A percentile compares a stretch with the other conserved stretches of the same genome.
Evolutionary conservation across 306 rosid genomes (phyloP).

Genomic region (Medicago arabica): DNA sequence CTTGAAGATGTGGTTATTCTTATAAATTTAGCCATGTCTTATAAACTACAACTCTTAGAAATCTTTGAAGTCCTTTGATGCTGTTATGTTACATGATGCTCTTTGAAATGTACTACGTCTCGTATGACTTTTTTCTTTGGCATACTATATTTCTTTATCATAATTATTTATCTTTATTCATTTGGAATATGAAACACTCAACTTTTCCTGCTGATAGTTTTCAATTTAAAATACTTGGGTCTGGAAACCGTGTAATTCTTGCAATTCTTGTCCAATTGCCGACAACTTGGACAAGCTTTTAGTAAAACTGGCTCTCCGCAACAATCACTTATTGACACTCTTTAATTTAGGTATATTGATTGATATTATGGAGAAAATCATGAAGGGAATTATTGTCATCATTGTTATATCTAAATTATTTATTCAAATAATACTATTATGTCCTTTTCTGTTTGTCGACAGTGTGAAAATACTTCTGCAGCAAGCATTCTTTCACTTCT

Average conservation of each 20-base stretch:
- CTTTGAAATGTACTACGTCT: conserved; percentile 8
- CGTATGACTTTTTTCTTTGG: not conserved
- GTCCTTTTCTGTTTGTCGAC: conserved; percentile 23
- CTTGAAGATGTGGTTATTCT: not conserved
- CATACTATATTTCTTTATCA: not conserved
- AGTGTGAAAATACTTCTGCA: conserved; percentile 26
- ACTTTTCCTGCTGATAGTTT: not conserved
- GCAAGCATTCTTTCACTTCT: conserved; percentile 23
- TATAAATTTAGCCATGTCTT: conserved; percentile 4
- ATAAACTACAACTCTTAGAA: conserved; percentile 17
- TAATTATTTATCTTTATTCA: not conserved
- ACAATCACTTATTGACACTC: conserved; percentile 9
- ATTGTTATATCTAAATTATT: conserved; percentile 22
- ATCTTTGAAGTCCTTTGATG: conserved; percentile 26
- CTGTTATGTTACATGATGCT: conserved; percentile 16
- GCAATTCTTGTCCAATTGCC: conserved; percentile 3
- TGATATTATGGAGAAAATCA: conserved; percentile 36
- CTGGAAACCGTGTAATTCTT: not conserved
- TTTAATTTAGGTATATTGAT: conserved; percentile 19
- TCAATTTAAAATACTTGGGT: conserved; percentile 11
- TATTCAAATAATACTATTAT: conserved; percentile 24
- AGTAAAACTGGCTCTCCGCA: not conserved
- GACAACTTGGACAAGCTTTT: conserved; percentile 22
- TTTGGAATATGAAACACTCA: conserved; percentile 5
- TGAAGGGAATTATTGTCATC: conserved; percentile 29